Evolutionary conservation across 1,284 basidiomycete species (phyloP), one percentile per base, ranked within the genome.

Genomic region (Wolfiporia cocos): DNA sequence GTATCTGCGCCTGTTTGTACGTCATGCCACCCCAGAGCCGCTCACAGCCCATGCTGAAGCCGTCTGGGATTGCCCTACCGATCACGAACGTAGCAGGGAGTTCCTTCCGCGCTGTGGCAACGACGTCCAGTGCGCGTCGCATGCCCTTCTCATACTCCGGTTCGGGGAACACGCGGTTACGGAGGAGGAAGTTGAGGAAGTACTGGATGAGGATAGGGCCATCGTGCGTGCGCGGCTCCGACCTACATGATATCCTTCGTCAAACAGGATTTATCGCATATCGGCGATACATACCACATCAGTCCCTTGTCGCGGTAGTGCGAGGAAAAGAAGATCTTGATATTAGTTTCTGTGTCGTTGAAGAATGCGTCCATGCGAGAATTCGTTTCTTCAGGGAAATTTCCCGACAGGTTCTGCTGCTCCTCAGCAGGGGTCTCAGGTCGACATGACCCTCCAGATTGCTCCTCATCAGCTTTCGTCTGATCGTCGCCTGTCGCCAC

Each of bases 291-390:
- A 26, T 51, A 83, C 81, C 74, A 85, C 37, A 78, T 66, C 36
- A 86, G 64, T 7, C 83, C 83, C 40, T 77, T 71, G 39, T 78
- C 70, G 19, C 73, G 68, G 64, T 77, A 78, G 49, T 76, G 75
- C 3, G 76, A 78, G 0, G 81, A 82, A 39, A 88, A 67, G 57
- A 84, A 86, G 6, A 82, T 64, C 41, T 69, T 71, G 22, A 77
- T 58, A 15, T 62, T 56, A 2, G 52, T 52, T 49, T 76, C 78
- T 0, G 82, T 79, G 42, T 84, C 68, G 46, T 68, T 58, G 34
- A 86, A 59, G 59, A 87, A 87, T 2, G 56, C 53, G 1, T 69
- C 54, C 47, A 77, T 61, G 26, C 52, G 55, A 35, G 44, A 41
- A 26, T 69, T 70, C 22, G 72, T 68, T 31, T 73, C 69, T 37